Base-by-base conservation (phyloP, 148 eudicot genomes). In the Persicaria tinctoria region DNA sequence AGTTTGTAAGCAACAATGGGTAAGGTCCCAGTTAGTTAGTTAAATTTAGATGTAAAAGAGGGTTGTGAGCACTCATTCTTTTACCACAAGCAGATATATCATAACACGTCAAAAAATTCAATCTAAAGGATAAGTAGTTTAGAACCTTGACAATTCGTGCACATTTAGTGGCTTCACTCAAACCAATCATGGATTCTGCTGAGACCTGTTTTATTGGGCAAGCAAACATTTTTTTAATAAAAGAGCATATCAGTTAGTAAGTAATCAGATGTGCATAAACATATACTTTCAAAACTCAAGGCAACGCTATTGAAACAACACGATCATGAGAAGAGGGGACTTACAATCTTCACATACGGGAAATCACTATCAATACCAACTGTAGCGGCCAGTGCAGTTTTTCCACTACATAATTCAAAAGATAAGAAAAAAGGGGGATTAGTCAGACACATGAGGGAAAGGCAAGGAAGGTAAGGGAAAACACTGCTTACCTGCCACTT, bases 141-240 rank as follows among this genome's bases (percentile, higher is more conserved):
- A 59, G 46, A 80, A 95, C 99, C 97, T 95, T 95, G 80, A 90
- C 97, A 76, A 95, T 92, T 49, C 83, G 89, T 77, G 99, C 94
- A 82, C 99, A 92, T 86, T 95, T 95, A 18, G 88, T 92, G 77
- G 88, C 80, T 85, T 95, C 99, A 75, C 92, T 88, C 73, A 95
- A 92, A 74, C 99, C 99, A 84, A 92, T 92, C 99, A 92, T 95
- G 49, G 99, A 79, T 86, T 95, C 99, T 76, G 99, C 97, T 64
- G 97, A 95, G 68, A 95, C 89, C 99, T 95, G 73, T 72, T 72
- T 54, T 38, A 64, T 64, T 41, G 46, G 46, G 69, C 46, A 38
- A 6, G 13, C 46, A 64, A 12, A 13, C 46, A 27, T 64, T 64
- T 4, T 59, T 17, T 18, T 18, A 18, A 57, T 13, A 60, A 9